Conservation (phyloP, 2,329 filamentous ascomycete genomes). For the Hypoxylon sp. region DNA sequence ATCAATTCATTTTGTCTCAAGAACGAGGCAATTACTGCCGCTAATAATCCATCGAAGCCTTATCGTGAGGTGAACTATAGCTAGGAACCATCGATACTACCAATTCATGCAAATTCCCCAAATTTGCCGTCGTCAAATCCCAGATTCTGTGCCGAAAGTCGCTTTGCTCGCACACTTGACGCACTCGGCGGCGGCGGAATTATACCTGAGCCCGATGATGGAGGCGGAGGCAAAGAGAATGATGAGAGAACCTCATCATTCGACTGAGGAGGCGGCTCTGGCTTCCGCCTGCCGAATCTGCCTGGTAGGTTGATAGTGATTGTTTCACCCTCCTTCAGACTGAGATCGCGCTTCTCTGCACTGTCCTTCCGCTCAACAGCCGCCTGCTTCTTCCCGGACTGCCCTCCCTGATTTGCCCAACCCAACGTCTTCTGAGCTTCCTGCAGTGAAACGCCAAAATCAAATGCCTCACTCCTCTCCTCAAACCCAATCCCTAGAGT, state of each 20-base stretch:
- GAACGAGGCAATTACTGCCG: constrained; percentile 10
- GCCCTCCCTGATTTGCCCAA: constrained; percentile 61
- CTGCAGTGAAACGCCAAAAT: constrained; percentile 84
- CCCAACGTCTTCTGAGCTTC: constrained; percentile 80
- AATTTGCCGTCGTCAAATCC: constrained; percentile 91
- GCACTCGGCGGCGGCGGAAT: constrained; percentile 77
- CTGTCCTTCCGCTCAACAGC: constrained; percentile 56
- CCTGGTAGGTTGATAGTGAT: constrained; percentile 84
- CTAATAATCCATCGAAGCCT: constrained; percentile 5
- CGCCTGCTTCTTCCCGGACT: constrained; percentile 53
- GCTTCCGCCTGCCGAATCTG: constrained; percentile 65
- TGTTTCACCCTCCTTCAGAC: constrained; percentile 89
- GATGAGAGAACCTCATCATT: constrained; percentile 56
- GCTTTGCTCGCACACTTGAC: constrained; percentile 71
- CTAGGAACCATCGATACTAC: constrained; percentile 52
- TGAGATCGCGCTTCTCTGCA: constrained; percentile 79
- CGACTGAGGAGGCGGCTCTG: constrained; percentile 50
- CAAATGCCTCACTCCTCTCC: constrained; percentile 86
- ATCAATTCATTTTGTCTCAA: constrained; percentile 18
- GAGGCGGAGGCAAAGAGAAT: constrained; percentile 84
- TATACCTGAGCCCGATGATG: constrained; percentile 58
- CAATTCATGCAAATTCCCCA: constrained; percentile 75
- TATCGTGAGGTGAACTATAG: constrained; percentile 12
- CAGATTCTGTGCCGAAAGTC: constrained; percentile 71
- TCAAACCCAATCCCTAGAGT: constrained; percentile 88